phyloP scores from a whole-genome alignment of 352 stramenopile genomes.

The Hyphochytrium catenoides region DNA sequence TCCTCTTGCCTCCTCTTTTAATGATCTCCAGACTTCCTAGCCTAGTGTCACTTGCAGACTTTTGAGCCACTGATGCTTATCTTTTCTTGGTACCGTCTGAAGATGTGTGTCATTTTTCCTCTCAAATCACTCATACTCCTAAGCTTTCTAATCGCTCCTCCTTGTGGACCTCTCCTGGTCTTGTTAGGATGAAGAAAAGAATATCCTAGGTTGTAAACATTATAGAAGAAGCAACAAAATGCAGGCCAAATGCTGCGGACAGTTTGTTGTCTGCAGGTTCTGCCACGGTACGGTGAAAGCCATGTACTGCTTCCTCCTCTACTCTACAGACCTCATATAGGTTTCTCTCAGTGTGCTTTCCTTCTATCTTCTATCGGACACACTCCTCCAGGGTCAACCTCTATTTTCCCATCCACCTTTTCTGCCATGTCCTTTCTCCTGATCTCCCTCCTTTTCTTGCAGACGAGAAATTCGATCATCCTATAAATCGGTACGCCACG shows the following conservation, averaged over 20 bases:
- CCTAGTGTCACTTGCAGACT: conserved; percentile 17
- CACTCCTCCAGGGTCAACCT: conserved; percentile 18
- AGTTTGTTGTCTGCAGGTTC: conserved; percentile 66
- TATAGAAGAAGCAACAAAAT: conserved; percentile 60
- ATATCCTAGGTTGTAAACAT: conserved; percentile 44
- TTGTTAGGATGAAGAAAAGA: conserved; percentile 25
- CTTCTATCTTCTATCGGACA: conserved; percentile 23
- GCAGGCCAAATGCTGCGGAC: conserved; percentile 52
- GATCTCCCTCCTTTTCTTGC: background rate
- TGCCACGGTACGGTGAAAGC: conserved; percentile 38
- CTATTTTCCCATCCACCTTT: conserved; percentile 28
- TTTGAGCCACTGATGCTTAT: conserved; percentile 20
- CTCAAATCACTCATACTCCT: background rate
- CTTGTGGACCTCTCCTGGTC: conserved; percentile 1
- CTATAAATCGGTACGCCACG: conserved; percentile 78
- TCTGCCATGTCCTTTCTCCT: conserved; percentile 3
- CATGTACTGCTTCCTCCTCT: conserved; percentile 4
- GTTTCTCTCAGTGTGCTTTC: conserved; percentile 1
- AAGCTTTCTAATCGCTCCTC: background rate
- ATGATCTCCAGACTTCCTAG: conserved; percentile 19
- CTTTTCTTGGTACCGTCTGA: background rate
- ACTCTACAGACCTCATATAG: conserved; percentile 2
- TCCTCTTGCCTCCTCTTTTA: too few relatives aligned
- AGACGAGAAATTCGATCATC: conserved; percentile 48
- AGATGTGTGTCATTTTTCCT: background rate